phyloP scores from a whole-genome alignment of 2,329 filamentous ascomycete species.

The Hypomyces rosellus region DNA sequence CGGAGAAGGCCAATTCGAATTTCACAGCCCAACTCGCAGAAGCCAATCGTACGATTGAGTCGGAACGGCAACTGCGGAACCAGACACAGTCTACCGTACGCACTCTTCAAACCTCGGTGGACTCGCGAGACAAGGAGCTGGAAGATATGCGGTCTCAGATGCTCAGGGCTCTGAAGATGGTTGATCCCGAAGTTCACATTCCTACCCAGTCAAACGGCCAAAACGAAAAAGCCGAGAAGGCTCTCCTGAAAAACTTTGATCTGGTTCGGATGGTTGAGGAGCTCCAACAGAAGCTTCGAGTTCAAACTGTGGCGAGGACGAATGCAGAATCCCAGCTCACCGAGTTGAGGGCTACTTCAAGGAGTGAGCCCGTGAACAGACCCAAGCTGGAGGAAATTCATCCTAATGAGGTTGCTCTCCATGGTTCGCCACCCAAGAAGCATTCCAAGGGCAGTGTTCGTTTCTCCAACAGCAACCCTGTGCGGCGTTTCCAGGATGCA shows the following conservation, averaged over 20 bases:
- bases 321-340: slow-evolving; percentile 79
- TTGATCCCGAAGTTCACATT: slow-evolving; percentile 67
- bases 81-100: slow-evolving; percentile 84
- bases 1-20: slow-evolving; percentile 79
- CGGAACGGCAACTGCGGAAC: slow-evolving; percentile 75
- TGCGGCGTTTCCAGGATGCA: slow-evolving; percentile 60
- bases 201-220: slow-evolving; percentile 52
- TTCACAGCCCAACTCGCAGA: slow-evolving; percentile 80
- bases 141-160: slow-evolving; percentile 74
- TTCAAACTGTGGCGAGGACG: slow-evolving; percentile 72
- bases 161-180: slow-evolving; percentile 75
- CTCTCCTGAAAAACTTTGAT: slow-evolving; percentile 69
- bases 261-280: slow-evolving; percentile 81
- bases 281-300: slow-evolving; percentile 78
- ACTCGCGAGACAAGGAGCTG: slow-evolving; percentile 74
- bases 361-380: slow-evolving; percentile 65
- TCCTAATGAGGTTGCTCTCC: slow-evolving; percentile 68
- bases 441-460: slow-evolving; percentile 46
- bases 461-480: slow-evolving; percentile 69
- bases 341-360: slow-evolving; percentile 63
- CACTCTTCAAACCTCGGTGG: slow-evolving; percentile 71
- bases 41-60: slow-evolving; percentile 81
- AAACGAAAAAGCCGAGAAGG: slow-evolving; percentile 62
- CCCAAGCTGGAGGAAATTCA: slow-evolving; percentile 83
- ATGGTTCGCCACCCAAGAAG: slow-evolving; percentile 67